phyloP scores from a whole-genome alignment of 306 rosid species.

The Mucuna pruriens region DNA sequence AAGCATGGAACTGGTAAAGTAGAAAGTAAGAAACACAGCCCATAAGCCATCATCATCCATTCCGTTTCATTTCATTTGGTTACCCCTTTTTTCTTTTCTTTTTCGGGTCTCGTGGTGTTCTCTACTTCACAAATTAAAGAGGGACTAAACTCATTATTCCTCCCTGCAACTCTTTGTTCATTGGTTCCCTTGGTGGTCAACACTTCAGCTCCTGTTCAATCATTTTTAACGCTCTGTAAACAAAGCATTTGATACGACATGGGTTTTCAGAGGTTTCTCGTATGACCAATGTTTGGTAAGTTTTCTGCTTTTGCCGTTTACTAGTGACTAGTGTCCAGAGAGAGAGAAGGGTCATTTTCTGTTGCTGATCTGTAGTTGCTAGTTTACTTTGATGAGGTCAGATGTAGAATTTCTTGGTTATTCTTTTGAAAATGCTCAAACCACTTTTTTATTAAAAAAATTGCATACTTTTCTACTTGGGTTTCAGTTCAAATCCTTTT shows the following conservation, averaged over 20 bases:
- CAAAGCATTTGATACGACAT: constrained; percentile 43
- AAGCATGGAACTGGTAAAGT: constrained; percentile 56
- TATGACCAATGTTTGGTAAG: constrained; percentile 46
- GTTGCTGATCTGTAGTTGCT: constrained; percentile 39
- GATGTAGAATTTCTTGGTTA: constrained; percentile 23
- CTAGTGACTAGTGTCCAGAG: constrained; percentile 12
- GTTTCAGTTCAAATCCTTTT: constrained; percentile 29
- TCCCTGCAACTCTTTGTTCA: constrained; percentile 50
- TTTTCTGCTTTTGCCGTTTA: constrained; percentile 39
- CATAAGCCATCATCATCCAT: constrained; percentile 46
- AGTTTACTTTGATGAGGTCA: constrained; percentile 31
- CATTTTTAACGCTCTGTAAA: constrained; percentile 48
- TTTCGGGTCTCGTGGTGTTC: constrained; percentile 41
- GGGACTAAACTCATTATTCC: constrained; percentile 54
- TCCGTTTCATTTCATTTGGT: constrained; percentile 24
- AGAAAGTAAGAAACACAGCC: constrained; percentile 46
- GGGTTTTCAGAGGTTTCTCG: constrained; percentile 42
- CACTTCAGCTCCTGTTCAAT: constrained; percentile 65
- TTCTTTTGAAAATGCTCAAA: constrained; percentile 38
- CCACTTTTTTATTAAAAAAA: background rate
- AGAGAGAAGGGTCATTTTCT: constrained; percentile 28
- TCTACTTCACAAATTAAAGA: constrained; percentile 51
- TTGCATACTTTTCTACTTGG: constrained; percentile 34
- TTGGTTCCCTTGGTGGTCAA: constrained; percentile 81
- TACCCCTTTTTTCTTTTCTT: background rate